A percentile compares a stretch with the other conserved stretches of the same genome.
Conservation (phyloP, 23 red algal genomes). For the Gracilaria vermiculophylla region DNA sequence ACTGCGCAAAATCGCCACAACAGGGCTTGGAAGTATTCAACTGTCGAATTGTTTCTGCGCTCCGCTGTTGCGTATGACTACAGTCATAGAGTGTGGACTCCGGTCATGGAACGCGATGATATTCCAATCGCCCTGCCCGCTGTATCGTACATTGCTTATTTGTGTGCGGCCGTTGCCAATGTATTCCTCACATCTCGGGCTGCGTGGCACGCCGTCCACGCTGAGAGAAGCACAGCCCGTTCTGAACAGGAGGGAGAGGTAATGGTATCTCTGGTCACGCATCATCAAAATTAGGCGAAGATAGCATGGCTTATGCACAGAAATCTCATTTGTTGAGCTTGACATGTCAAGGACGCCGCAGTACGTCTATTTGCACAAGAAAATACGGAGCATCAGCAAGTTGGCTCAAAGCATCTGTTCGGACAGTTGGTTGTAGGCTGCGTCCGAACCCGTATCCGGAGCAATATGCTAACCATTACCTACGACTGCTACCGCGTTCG, state of each 20-base stretch:
- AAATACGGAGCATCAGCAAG: too few species aligned
- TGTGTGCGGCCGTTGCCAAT: neutral
- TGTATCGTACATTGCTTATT: conserved; percentile 13
- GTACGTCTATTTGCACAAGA: too few species aligned
- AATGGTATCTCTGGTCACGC: conserved; percentile 1
- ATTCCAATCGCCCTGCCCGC: conserved; percentile 34
- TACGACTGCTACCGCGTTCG: too few species aligned
- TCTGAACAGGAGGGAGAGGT: neutral
- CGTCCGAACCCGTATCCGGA: too few species aligned
- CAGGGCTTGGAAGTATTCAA: conserved; percentile 36
- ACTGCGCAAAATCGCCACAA: conserved; percentile 35
- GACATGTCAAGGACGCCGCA: too few species aligned
- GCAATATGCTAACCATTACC: too few species aligned
- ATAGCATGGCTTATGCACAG: neutral
- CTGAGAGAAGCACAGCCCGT: neutral
- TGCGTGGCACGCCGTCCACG: conserved; percentile 9
- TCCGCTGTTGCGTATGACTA: conserved; percentile 41
- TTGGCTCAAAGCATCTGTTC: too few species aligned
- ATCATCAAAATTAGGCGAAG: neutral
- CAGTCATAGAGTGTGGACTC: conserved; percentile 35
- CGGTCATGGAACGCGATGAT: conserved; percentile 60
- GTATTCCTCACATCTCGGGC: conserved; percentile 35
- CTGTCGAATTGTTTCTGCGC: conserved; percentile 11
- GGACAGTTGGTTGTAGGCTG: too few species aligned
- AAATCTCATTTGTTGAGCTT: too few species aligned